These are phyloP conservation scores for Elongisporangium prolatum DNA, from an alignment of 352 stramenopile species.

Conservation along the genomic window DNA sequence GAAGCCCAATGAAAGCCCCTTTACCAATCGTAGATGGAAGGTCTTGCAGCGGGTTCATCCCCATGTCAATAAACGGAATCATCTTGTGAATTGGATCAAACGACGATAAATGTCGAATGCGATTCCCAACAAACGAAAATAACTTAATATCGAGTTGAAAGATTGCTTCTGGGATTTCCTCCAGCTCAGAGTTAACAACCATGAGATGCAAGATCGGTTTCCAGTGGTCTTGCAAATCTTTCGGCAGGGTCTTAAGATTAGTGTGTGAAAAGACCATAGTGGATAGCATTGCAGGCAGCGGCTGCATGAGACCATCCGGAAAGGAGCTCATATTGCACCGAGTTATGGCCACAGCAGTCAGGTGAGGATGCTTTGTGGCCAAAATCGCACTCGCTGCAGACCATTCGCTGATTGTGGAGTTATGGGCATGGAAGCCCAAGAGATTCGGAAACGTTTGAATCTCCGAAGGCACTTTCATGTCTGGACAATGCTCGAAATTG, in stretches of 20 bases:
- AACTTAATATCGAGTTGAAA: neutral
- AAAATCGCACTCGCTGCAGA: slow-evolving; percentile 14
- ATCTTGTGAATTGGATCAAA: neutral
- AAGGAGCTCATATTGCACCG: slow-evolving; percentile 27
- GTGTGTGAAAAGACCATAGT: neutral
- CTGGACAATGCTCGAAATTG: slow-evolving; percentile 27
- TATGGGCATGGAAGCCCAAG: slow-evolving; percentile 32
- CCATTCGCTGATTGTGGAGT: slow-evolving; percentile 33
- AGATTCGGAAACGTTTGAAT: slow-evolving; percentile 23
- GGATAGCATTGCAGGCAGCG: slow-evolving; percentile 17
- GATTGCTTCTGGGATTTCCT: neutral
- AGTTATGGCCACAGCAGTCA: slow-evolving; percentile 21
- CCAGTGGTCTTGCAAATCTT: neutral
- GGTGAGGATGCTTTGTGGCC: slow-evolving; percentile 6
- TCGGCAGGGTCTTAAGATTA: neutral
- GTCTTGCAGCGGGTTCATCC: neutral
- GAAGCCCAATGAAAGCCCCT: neutral
- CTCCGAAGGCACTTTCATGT: slow-evolving; percentile 13
- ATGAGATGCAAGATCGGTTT: neutral
- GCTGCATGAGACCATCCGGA: slow-evolving; percentile 18
- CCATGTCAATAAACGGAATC: neutral
- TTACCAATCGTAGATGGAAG: neutral
- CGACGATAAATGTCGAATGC: neutral
- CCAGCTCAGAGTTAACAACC: neutral
- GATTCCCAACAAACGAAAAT: neutral